Conservation (phyloP, 2,329 filamentous ascomycete genomes). For the Venturia effusa region DNA sequence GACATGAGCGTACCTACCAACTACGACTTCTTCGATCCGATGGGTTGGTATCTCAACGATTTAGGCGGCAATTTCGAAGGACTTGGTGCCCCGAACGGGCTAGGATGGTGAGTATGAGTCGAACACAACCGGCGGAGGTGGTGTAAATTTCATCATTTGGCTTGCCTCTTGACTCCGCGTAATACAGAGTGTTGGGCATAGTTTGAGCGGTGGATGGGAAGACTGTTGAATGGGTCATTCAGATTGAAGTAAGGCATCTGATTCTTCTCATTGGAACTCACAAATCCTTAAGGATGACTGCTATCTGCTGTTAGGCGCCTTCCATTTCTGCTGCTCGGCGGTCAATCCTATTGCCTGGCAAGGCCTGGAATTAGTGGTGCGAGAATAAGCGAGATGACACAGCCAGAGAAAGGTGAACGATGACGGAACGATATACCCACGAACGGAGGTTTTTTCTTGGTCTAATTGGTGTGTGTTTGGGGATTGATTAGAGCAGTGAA, state of each 20-base stretch:
- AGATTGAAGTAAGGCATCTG: not conserved
- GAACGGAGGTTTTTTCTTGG: no score
- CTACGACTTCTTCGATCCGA: slow-evolving; percentile 71
- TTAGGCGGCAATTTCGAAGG: slow-evolving; percentile 28
- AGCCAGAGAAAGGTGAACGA: not conserved
- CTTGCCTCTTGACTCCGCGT: not conserved
- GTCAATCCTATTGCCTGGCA: not conserved
- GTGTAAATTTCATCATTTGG: not conserved
- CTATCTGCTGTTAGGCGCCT: not conserved
- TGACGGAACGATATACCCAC: slow-evolving; percentile 1
- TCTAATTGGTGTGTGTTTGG: no score
- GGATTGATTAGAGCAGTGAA: no score
- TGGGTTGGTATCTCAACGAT: slow-evolving; percentile 89
- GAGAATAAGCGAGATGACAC: not conserved
- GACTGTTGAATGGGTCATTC: not conserved
- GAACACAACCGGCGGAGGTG: not conserved
- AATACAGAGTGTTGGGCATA: not conserved
- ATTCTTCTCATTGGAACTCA: not conserved
- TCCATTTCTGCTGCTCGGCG: not conserved
- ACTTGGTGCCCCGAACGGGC: not conserved
- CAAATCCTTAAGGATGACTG: not conserved
- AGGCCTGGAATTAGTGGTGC: not conserved
- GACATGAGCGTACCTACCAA: slow-evolving; percentile 28
- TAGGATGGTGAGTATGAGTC: not conserved
- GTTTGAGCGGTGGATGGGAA: not conserved